Percentiles rank a stretch among this genome's conserved stretches.
Conservation (phyloP, 1,284 basidiomycete genomes). For the Austroboletus novae-zelandiae region DNA sequence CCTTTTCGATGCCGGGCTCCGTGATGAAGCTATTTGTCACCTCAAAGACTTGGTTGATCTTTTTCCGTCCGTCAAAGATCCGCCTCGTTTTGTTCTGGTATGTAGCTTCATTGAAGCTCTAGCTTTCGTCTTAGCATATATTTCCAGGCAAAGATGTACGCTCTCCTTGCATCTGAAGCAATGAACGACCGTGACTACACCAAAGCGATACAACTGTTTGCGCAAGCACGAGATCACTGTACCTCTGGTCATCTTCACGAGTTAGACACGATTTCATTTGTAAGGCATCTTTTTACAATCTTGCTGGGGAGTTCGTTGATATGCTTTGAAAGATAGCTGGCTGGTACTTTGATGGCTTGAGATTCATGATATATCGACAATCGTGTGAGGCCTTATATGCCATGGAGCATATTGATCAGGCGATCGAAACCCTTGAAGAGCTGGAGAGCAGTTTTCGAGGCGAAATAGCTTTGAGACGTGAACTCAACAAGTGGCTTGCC, state of each 20-base stretch:
- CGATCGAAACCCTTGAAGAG: slow-evolving; percentile 1
- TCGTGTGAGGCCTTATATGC: slow-evolving; percentile 11
- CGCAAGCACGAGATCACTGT: slow-evolving; percentile 8
- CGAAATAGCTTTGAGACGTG: slow-evolving; percentile 10
- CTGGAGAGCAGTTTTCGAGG: slow-evolving; percentile 7
- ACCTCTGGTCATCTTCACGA: slow-evolving; percentile 2
- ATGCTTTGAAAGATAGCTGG: slow-evolving; percentile 16
- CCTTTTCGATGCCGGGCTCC: slow-evolving; percentile 10
- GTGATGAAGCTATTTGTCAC: slow-evolving; percentile 5
- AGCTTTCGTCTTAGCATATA: neutral
- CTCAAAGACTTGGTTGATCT: neutral
- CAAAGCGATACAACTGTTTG: slow-evolving; percentile 4
- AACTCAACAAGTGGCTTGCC: slow-evolving; percentile 10
- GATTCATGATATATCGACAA: slow-evolving; percentile 6
- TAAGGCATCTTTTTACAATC: slow-evolving; percentile 1
- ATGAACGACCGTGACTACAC: neutral
- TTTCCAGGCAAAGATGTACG: slow-evolving; percentile 18
- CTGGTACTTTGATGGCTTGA: slow-evolving; percentile 19
- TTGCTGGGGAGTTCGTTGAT: neutral
- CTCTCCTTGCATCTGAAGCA: slow-evolving; percentile 10
- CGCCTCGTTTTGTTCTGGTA: slow-evolving; percentile 11
- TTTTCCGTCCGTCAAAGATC: slow-evolving; percentile 1
- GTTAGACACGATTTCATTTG: slow-evolving; percentile 13
- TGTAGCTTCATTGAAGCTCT: neutral
- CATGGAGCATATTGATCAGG: neutral